phyloP scores from a whole-genome alignment of 1,284 basidiomycete species.

The Irpex sp. region DNA sequence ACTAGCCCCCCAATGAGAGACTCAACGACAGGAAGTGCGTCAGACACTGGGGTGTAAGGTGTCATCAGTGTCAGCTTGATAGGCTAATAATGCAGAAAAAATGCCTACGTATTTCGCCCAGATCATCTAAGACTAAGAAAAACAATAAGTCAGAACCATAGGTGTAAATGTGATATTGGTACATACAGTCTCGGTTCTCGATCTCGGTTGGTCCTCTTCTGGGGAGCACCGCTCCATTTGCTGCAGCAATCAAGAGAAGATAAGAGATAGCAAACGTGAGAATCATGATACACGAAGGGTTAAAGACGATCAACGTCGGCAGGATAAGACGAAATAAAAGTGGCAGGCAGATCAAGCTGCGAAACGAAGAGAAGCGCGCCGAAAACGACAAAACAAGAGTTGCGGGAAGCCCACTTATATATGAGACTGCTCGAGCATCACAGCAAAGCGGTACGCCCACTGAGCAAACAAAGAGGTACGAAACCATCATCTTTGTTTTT shows the following conservation, averaged over 20 bases:
- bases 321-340: constrained; percentile 4
- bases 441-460: not conserved
- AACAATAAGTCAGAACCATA: not conserved
- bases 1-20: not conserved
- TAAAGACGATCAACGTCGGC: constrained; percentile 16
- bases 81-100: not conserved
- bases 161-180: not conserved
- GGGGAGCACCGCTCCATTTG: constrained; percentile 1
- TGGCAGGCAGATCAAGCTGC: not conserved
- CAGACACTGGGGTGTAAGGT: not conserved
- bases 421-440: not conserved
- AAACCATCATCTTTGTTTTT: not conserved
- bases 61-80: not conserved
- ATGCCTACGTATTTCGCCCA: not conserved
- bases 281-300: constrained; percentile 10
- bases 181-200: not conserved
- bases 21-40: not conserved
- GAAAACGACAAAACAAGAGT: constrained; percentile 10
- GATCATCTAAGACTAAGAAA: not conserved
- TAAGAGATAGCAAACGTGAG: constrained; percentile 13
- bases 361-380: not conserved
- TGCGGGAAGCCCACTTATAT: constrained; percentile 9
- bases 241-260: constrained; percentile 10
- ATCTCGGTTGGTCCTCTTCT: not conserved
- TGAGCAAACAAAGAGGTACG: not conserved